Conservation (phyloP, 495 filamentous ascomycete genomes). For the Penicillium cinerascens region DNA sequence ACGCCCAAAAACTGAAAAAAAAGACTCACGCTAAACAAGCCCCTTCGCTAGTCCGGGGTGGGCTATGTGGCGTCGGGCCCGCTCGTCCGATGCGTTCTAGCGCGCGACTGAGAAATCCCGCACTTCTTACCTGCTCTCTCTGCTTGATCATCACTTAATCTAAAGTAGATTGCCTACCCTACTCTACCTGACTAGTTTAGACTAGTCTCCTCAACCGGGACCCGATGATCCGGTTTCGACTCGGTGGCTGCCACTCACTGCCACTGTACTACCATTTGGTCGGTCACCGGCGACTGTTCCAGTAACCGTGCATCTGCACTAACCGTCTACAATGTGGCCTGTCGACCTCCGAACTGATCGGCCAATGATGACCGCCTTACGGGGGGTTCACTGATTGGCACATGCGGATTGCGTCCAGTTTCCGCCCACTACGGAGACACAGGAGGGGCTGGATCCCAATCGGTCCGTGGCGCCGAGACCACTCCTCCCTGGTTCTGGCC, state of each 20-base stretch:
- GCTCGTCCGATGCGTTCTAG: neutral
- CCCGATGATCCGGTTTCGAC: neutral
- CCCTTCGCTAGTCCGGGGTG: neutral
- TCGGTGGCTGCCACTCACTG: neutral
- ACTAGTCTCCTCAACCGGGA: neutral
- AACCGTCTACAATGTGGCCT: neutral
- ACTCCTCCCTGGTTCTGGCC: neutral
- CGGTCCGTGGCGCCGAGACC: neutral
- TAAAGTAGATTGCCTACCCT: neutral
- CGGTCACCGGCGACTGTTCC: neutral
- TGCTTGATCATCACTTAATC: neutral
- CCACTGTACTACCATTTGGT: neutral
- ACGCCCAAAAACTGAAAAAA: neutral
- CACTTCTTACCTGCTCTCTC: neutral
- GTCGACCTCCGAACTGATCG: neutral
- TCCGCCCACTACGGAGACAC: neutral
- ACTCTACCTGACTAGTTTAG: no score
- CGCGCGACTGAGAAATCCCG: constrained; percentile 6
- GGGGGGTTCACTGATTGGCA: neutral
- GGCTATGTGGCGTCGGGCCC: neutral
- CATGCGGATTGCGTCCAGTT: neutral
- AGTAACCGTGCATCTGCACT: neutral
- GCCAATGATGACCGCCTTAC: neutral
- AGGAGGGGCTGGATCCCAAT: neutral
- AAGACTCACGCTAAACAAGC: constrained; percentile 1